Evolutionary conservation across 78 protist species (phyloP), one percentile per base, ranked within the genome.

Genomic region (Cavenderia fasciculata): DNA sequence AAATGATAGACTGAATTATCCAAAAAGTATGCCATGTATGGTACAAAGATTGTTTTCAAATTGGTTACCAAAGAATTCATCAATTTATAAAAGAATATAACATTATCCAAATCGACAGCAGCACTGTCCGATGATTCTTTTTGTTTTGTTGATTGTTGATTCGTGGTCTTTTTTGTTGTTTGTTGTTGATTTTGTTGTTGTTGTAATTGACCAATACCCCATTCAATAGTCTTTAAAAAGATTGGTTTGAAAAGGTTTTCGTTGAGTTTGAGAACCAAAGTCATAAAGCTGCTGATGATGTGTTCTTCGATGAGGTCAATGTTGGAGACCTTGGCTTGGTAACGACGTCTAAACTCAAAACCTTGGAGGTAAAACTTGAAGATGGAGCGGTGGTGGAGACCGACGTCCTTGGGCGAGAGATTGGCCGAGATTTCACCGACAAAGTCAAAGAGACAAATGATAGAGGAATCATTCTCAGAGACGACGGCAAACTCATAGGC

Each of bases 221-320:
- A 79, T 40, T 79, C 88, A 44, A 62, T 65, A 29, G 66, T 49
- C 77, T 85, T 85, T n/a, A 85, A 49, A 47, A 86, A 71, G 25
- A 74, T 56, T 68, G 93, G 93, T 34, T 68, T 63, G 52, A 87
- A 87, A 21, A 87, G 51, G 12, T 41, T 47, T 70, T 87, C 93
- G 57, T 87, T 87, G 43, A 87, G 34, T 49, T 87, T 87, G 86
- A 74, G 72, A 25, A 72, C 68, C 75, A 87, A 47, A 6, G 65
- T 59, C 34, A 87, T 51, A 31, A 66, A 72, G 1, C 70, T 44
- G 38, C 43, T 38, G 46, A 87, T 74, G 33, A 74, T 59, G 31
- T 68, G 84, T 27, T 59, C 78, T 36, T 87, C 93, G 25, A 87
- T 76, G 44, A 25, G 25, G 47, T 87, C 93, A 2, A 62, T 46